Evolutionary conservation across 352 stramenopile genomes (phyloP).

Genomic region (Phytopythium cucurbitacearum): DNA sequence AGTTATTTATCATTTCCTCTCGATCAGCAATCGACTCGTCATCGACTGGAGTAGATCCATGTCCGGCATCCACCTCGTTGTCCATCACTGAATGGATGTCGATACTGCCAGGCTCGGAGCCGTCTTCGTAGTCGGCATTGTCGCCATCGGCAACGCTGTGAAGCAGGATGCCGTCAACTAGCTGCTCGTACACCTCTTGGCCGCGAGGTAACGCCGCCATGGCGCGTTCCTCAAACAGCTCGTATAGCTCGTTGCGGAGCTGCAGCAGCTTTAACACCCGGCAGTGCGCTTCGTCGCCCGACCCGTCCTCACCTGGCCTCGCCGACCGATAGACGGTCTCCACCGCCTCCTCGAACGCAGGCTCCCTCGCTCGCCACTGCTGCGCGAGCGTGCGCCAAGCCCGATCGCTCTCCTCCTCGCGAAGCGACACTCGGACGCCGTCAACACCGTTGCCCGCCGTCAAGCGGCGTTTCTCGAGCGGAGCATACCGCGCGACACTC

Average conservation of each 20-base stretch:
- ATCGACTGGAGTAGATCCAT: neutral
- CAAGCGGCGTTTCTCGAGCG: constrained; percentile 15
- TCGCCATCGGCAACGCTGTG: neutral
- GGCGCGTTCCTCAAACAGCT: constrained; percentile 32
- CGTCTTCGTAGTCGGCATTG: neutral
- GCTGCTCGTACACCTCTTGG: constrained; percentile 24
- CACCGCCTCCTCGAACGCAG: constrained; percentile 41
- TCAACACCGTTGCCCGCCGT: neutral
- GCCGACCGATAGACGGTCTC: constrained; percentile 34
- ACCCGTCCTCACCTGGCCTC: neutral
- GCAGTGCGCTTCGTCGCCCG: neutral
- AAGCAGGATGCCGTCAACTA: constrained; percentile 15
- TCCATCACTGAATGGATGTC: too few species aligned
- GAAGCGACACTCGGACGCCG: constrained; percentile 10
- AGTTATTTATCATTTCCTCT: neutral
- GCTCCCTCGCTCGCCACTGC: constrained; percentile 48
- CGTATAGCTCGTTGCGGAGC: constrained; percentile 50
- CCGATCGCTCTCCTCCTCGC: constrained; percentile 32
- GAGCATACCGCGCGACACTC: constrained; percentile 47
- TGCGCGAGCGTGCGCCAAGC: constrained; percentile 45
- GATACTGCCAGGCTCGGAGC: too few species aligned
- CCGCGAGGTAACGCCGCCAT: constrained; percentile 26
- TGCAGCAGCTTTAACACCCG: constrained; percentile 31
- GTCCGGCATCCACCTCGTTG: too few species aligned
- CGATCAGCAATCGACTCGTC: neutral